Conservation (phyloP, 163 green algal species). For the Volvox carteri region DNA sequence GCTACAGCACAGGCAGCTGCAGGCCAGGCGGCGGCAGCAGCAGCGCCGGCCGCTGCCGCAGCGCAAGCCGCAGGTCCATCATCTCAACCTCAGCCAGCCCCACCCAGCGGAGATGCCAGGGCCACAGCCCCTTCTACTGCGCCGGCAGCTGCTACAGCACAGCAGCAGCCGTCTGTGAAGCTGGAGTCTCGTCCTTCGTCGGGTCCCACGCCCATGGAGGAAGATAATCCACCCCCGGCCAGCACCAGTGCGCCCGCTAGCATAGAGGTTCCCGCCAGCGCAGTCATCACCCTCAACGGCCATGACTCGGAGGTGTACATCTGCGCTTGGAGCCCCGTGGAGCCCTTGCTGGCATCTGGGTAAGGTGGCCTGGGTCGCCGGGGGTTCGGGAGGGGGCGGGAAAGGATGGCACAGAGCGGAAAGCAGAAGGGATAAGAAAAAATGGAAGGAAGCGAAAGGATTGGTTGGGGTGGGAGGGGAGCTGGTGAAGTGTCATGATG, state of each 20-base stretch:
- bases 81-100: not conserved
- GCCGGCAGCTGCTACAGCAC: not conserved
- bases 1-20: conserved; percentile 16
- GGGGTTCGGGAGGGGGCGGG: not conserved
- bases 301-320: conserved; percentile 90
- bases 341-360: conserved; percentile 87
- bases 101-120: not conserved
- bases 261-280: conserved; percentile 58
- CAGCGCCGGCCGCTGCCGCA: not conserved
- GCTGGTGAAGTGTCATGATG: too few relatives aligned
- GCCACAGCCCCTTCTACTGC: not conserved
- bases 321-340: conserved; percentile 87
- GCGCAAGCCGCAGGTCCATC: conserved; percentile 1
- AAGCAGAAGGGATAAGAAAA: too few relatives aligned
- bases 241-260: not conserved
- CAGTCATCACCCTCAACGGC: conserved; percentile 77
- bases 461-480: too few relatives aligned
- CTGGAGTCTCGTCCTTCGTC: not conserved
- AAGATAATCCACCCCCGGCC: conserved; percentile 51
- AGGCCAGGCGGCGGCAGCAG: conserved; percentile 5
- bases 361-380: too few relatives aligned
- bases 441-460: too few relatives aligned
- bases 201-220: conserved; percentile 57
- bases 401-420: too few relatives aligned
- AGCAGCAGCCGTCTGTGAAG: not conserved